Base-by-base conservation (phyloP, 148 eudicot genomes). In the Cornus suecica region DNA sequence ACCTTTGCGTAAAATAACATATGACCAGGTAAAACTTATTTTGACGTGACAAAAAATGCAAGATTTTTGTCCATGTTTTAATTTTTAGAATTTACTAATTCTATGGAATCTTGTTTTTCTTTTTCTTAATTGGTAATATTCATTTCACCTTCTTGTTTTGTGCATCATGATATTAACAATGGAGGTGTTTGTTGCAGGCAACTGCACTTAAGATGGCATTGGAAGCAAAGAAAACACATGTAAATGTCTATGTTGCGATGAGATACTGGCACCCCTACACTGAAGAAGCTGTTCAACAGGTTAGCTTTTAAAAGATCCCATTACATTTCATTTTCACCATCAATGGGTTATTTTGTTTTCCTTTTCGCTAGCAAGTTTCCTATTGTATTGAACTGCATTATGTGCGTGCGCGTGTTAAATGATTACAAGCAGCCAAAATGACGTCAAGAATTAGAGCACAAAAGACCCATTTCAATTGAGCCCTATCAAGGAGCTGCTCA, bases 191-290 rank as follows among this genome's bases (percentile, higher is more conserved):
- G 75, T 52, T 86, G 80, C 79, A 95, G 99, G 99, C 97, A 78
- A 72, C 77, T 80, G 97, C 97, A 52, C 69, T 95, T 23, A 88
- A 86, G 78, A 72, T 73, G 77, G 91, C 94, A 67, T 78, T 95
- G 76, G 89, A 90, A 84, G 85, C 86, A 32, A 92, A 91, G 84
- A 78, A 87, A 13, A 86, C 84, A 68, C 74, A 85, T 78, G 97
- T 86, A 45, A 85, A 90, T 73, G 97, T 95, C 31, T 95, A 95
- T 80, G 94, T 95, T 66, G 99, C 93, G 78, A 95, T 95, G 99
- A 83, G 99, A 13, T 95, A 95, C 83, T 95, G 99, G 99, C 88
- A 86, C 69, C 99, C 99, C n/a, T 95, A 88, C 75, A 95, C 99
- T 32, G 97, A 95, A 80, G 99, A 95, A 80, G 97, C 99, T 70